Percentiles rank a stretch among this genome's conserved stretches.
Conservation (phyloP, 163 green algal species). For the Chloromonas sp. region DNA sequence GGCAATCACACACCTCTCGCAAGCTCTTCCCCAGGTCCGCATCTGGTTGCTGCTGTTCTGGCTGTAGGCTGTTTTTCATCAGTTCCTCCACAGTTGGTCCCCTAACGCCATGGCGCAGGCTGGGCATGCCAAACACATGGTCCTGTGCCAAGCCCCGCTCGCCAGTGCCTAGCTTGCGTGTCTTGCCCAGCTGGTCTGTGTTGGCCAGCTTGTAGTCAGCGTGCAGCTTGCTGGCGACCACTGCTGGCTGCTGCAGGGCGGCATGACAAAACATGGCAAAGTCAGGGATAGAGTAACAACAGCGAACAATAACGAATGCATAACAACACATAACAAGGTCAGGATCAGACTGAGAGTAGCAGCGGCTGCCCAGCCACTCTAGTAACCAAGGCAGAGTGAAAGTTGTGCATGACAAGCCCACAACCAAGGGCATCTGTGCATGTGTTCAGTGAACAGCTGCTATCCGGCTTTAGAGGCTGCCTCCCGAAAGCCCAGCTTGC, state of each 20-base stretch:
- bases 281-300: not conserved
- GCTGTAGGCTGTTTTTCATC: constrained; percentile 27
- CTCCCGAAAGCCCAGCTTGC: no score
- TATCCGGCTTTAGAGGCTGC: no score
- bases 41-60: constrained; percentile 53
- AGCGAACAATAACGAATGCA: not conserved
- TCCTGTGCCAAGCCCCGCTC: constrained; percentile 15
- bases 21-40: constrained; percentile 63
- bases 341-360: no score
- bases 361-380: no score
- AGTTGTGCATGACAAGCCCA: no score
- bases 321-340: no score
- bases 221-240: constrained; percentile 32
- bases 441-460: no score
- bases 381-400: no score
- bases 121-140: constrained; percentile 46
- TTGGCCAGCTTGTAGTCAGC: constrained; percentile 44
- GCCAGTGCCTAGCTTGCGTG: constrained; percentile 18
- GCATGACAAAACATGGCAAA: not conserved
- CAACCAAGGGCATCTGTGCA: no score
- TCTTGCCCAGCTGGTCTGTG: constrained; percentile 47
- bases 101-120: constrained; percentile 27
- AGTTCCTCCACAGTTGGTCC: constrained; percentile 29
- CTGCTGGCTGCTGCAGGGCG: constrained; percentile 19
- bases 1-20: constrained; percentile 25